These are phyloP conservation scores for Suillus bovinus DNA, from an alignment of 768 basidiomycete genomes.

Conservation along the genomic window DNA sequence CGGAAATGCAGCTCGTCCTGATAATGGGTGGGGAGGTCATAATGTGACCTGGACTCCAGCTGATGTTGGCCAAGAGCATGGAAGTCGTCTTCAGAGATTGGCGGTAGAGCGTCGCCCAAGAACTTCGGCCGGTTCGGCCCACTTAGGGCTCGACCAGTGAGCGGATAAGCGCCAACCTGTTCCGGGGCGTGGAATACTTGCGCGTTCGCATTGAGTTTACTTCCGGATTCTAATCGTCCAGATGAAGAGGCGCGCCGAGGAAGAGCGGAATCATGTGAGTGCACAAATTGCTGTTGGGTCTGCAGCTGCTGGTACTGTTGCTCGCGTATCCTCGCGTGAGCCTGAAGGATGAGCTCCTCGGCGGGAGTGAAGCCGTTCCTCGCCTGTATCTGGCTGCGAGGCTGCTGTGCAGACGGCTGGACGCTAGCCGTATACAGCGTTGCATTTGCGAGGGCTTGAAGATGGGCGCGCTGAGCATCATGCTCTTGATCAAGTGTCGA, in stretches of 20 bases:
- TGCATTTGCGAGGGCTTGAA: constrained; percentile 25
- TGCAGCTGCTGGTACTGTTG: constrained; percentile 23
- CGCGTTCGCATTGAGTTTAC: constrained; percentile 11
- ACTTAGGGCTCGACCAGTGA: neutral
- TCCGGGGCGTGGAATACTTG: constrained; percentile 11
- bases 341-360: constrained; percentile 68
- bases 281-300: constrained; percentile 5
- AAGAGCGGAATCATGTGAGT: neutral
- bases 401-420: constrained; percentile 8
- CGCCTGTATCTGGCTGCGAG: constrained; percentile 36
- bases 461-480: constrained; percentile 20
- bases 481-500: constrained; percentile 17
- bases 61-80: constrained; percentile 25
- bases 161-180: constrained; percentile 8
- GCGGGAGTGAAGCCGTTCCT: constrained; percentile 64
- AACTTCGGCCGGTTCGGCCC: constrained; percentile 5
- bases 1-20: constrained; percentile 2
- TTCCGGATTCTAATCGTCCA: constrained; percentile 8
- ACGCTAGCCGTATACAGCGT: constrained; percentile 14
- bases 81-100: constrained; percentile 40
- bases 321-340: constrained; percentile 34
- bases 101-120: constrained; percentile 23
- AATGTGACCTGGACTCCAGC: constrained; percentile 9
- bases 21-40: constrained; percentile 7
- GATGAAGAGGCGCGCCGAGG: neutral